Evolutionary conservation across 306 rosid genomes (phyloP).

Genomic region (Argentina anserina): DNA sequence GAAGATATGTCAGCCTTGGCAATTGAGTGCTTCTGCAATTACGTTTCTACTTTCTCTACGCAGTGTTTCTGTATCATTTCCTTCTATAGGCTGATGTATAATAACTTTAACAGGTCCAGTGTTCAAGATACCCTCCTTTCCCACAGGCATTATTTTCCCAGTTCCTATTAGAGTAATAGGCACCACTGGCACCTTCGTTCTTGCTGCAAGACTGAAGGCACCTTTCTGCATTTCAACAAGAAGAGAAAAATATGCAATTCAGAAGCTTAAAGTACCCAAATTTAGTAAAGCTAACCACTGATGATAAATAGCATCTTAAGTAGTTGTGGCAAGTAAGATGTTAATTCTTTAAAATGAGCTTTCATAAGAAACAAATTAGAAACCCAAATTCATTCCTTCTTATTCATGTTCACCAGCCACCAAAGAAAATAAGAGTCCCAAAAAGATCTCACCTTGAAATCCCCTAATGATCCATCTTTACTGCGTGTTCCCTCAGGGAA

Average conservation of each 20-base stretch:
- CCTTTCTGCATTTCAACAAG: constrained; percentile 67
- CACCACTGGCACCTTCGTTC: constrained; percentile 69
- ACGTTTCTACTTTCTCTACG: constrained; percentile 65
- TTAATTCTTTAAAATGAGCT: neutral
- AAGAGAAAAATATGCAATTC: constrained; percentile 7
- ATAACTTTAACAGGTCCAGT: constrained; percentile 68
- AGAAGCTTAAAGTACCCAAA: neutral
- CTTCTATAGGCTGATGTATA: constrained; percentile 68
- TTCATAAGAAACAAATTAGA: neutral
- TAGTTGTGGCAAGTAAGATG: neutral
- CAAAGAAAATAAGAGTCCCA: constrained; percentile 16
- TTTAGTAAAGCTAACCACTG: neutral
- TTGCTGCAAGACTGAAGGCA: constrained; percentile 89
- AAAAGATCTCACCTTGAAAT: constrained; percentile 70
- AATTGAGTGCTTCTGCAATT: constrained; percentile 48
- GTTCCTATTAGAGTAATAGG: constrained; percentile 92
- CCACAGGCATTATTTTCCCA: constrained; percentile 87
- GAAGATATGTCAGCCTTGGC: constrained; percentile 36
- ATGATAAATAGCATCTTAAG: neutral
- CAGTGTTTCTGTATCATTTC: constrained; percentile 51
- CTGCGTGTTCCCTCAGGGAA: constrained; percentile 96
- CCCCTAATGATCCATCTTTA: constrained; percentile 77
- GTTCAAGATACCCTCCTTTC: constrained; percentile 71
- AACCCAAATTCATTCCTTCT: neutral
- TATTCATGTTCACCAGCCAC: constrained; percentile 15